Conservation (phyloP, 768 basidiomycete genomes). For the Flagelloscypha sp. region DNA sequence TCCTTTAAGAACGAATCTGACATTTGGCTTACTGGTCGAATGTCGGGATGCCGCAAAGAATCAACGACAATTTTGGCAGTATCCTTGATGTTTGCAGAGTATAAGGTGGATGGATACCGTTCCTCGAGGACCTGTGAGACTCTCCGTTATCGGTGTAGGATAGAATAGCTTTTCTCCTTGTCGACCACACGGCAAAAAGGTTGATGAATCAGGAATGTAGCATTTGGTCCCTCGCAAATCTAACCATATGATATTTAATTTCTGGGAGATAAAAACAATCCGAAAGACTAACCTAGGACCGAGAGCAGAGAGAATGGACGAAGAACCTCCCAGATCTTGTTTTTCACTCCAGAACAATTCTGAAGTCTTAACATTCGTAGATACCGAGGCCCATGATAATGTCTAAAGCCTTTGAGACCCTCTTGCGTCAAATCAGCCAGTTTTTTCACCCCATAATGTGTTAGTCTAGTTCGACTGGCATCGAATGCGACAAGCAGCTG, state of each 20-base stretch:
- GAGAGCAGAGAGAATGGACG: slow-evolving; percentile 48
- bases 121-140: no score
- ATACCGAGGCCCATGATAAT: slow-evolving; percentile 42
- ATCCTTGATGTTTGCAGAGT: no score
- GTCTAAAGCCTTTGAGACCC: slow-evolving; percentile 16
- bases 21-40: no score
- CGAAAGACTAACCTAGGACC: slow-evolving; percentile 42
- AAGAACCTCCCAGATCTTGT: slow-evolving; percentile 34
- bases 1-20: no score
- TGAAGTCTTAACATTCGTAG: slow-evolving; percentile 52
- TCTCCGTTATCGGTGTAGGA: no score
- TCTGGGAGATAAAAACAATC: not conserved
- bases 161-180: no score
- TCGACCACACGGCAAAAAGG: no score
- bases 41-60: no score
- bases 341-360: slow-evolving; percentile 42
- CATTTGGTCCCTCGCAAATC: slow-evolving; percentile 23
- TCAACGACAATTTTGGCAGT: no score
- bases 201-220: not conserved
- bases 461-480: slow-evolving; percentile 44
- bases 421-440: slow-evolving; percentile 36
- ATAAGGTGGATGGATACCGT: no score
- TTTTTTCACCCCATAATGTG: slow-evolving; percentile 41
- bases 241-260: slow-evolving; percentile 3
- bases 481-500: slow-evolving; percentile 58